phyloP scores from a whole-genome alignment of 1,284 basidiomycete genomes.

The Cutaneotrichosporon sp. region DNA sequence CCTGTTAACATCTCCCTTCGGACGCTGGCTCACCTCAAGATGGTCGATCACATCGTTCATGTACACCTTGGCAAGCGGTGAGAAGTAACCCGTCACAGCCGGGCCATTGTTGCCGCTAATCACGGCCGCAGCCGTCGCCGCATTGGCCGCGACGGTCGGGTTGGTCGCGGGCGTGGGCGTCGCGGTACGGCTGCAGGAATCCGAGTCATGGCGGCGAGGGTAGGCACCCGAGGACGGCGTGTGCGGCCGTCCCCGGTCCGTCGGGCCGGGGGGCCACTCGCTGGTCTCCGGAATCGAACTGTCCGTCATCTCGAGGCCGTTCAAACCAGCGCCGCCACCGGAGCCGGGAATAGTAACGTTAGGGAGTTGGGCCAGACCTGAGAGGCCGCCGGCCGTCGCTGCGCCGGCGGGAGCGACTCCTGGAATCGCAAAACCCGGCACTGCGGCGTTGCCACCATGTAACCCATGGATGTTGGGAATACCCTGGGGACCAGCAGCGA shows the following conservation, averaged over 20 bases:
- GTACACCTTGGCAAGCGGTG: constrained; percentile 41
- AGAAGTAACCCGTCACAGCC: constrained; percentile 20
- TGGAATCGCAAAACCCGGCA: not conserved
- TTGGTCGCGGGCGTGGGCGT: not conserved
- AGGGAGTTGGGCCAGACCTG: not conserved
- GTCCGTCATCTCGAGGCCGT: not conserved
- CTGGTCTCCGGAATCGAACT: not conserved
- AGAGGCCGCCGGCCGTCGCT: not conserved
- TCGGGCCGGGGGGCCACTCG: not conserved
- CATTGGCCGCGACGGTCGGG: not conserved
- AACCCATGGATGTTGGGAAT: constrained; percentile 1
- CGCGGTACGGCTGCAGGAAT: not conserved
- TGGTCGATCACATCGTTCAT: constrained; percentile 47
- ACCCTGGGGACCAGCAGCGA: not conserved
- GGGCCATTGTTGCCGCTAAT: not conserved
- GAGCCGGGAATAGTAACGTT: not conserved
- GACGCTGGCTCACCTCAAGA: constrained; percentile 39
- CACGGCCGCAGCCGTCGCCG: not conserved
- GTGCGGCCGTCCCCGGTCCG: no score
- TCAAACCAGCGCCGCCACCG: not conserved
- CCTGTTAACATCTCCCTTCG: no score
- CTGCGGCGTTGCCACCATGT: not conserved
- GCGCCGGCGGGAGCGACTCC: not conserved
- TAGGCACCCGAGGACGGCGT: not conserved
- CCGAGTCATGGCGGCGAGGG: not conserved